A percentile compares a stretch with the other conserved stretches of the same genome.
Evolutionary conservation across 1,284 basidiomycete genomes (phyloP).

Genomic region (Flammula alnicola): DNA sequence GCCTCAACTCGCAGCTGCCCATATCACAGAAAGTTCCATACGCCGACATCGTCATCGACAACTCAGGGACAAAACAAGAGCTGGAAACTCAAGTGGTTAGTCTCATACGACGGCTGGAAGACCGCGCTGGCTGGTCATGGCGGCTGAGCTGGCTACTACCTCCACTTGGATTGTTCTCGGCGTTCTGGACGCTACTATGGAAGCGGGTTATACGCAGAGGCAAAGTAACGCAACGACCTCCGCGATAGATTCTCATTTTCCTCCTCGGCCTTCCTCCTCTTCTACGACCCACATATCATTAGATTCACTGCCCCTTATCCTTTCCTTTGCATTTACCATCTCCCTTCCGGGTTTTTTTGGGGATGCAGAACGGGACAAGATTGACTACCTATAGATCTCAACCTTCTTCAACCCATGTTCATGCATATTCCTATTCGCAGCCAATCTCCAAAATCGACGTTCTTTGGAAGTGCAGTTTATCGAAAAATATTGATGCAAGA

Average conservation of each 20-base stretch:
- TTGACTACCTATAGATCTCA: no score
- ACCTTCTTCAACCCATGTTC: no score
- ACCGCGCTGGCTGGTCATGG: constrained; percentile 66
- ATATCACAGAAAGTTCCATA: constrained; percentile 82
- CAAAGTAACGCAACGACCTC: background rate
- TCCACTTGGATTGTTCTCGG: constrained; percentile 60
- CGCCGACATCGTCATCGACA: constrained; percentile 90
- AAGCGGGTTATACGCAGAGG: constrained; percentile 12
- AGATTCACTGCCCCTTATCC: no score
- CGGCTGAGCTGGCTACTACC: constrained; percentile 84
- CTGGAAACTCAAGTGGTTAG: constrained; percentile 72
- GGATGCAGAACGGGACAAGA: no score
- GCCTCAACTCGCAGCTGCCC: constrained; percentile 83
- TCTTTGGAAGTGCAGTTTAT: no score
- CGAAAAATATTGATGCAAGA: no score
- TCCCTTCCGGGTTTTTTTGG: no score
- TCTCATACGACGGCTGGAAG: constrained; percentile 63
- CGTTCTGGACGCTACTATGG: constrained; percentile 24
- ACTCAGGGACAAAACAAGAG: constrained; percentile 77
- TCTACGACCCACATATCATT: no score
- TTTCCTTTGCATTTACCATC: no score
- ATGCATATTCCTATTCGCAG: no score
- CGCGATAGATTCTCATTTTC: background rate
- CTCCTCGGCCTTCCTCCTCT: no score
- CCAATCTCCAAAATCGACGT: no score